Conservation (phyloP, 768 basidiomycete genomes). For the Russula griseocarnosa region DNA sequence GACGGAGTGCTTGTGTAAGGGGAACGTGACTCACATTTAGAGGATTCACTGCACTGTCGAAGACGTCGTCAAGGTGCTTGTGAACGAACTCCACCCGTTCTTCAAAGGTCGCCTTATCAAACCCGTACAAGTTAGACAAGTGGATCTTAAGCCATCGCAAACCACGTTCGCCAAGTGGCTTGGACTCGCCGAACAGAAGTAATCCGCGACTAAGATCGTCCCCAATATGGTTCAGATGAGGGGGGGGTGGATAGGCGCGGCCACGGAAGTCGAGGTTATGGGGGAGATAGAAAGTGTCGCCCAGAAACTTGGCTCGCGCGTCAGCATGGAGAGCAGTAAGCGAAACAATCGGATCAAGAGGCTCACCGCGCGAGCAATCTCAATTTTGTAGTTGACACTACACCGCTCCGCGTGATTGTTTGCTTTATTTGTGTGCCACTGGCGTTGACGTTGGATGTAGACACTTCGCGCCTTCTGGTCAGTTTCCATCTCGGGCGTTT, state of each 20-base stretch:
- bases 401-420: constrained; percentile 91
- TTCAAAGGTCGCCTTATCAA: constrained; percentile 90
- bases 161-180: constrained; percentile 78
- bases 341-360: not conserved
- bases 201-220: constrained; percentile 90
- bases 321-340: constrained; percentile 1
- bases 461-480: constrained; percentile 55
- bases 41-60: constrained; percentile 78
- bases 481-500: constrained; percentile 44
- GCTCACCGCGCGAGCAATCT: constrained; percentile 87
- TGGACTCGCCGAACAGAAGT: constrained; percentile 74
- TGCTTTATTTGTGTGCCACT: constrained; percentile 55
- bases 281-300: constrained; percentile 85
- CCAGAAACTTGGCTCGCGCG: constrained; percentile 58
- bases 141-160: constrained; percentile 96
- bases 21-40: constrained; percentile 50
- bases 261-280: constrained; percentile 98
- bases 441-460: constrained; percentile 54
- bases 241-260: constrained; percentile 93
- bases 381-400: constrained; percentile 92
- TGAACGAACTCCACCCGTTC: constrained; percentile 82
- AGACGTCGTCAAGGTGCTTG: constrained; percentile 68
- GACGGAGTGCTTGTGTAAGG: not conserved
- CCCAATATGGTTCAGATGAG: constrained; percentile 92
- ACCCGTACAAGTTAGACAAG: constrained; percentile 87